A percentile compares a stretch with the other conserved stretches of the same genome.
phyloP scores from a whole-genome alignment of 2,329 filamentous ascomycete species.

The Aureobasidium uvarum region DNA sequence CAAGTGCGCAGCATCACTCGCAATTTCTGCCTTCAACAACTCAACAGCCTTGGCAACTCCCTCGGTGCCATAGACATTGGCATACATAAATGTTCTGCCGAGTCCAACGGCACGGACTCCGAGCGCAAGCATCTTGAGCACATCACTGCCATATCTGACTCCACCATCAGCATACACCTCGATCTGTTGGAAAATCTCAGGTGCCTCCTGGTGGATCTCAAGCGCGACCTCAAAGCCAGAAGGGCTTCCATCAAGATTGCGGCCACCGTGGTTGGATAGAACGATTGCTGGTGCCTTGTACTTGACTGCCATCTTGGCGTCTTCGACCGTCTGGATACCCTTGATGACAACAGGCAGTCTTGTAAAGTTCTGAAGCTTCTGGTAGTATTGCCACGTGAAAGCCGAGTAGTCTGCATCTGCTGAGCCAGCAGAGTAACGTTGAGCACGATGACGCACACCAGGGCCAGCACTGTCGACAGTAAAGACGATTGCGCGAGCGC shows the following conservation, averaged over 20 bases:
- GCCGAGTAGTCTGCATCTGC: slow-evolving; percentile 37
- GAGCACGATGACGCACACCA: slow-evolving; percentile 41
- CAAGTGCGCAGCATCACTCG: slow-evolving; percentile 11
- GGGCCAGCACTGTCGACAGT: slow-evolving; percentile 43
- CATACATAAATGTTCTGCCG: slow-evolving; percentile 60
- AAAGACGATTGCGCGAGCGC: slow-evolving; percentile 44
- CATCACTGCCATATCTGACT: slow-evolving; percentile 61
- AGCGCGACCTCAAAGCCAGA: slow-evolving; percentile 59
- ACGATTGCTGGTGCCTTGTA: slow-evolving; percentile 48
- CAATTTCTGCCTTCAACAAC: slow-evolving; percentile 16
- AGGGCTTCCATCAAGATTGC: slow-evolving; percentile 52
- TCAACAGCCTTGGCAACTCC: slow-evolving; percentile 39
- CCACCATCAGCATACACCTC: slow-evolving; percentile 66
- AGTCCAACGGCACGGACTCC: slow-evolving; percentile 63
- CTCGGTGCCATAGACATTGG: slow-evolving; percentile 58
- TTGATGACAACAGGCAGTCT: slow-evolving; percentile 46
- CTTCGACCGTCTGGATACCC: slow-evolving; percentile 44
- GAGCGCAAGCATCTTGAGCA: slow-evolving; percentile 65
- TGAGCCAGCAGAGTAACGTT: slow-evolving; percentile 37
- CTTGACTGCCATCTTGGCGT: slow-evolving; percentile 44
- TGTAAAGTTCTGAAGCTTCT: slow-evolving; percentile 41
- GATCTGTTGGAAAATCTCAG: slow-evolving; percentile 58
- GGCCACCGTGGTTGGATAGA: slow-evolving; percentile 54
- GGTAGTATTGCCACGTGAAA: slow-evolving; percentile 41
- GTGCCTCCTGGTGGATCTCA: slow-evolving; percentile 61